Evolutionary conservation across 495 filamentous ascomycete genomes (phyloP).

Genomic region (Penicillium robsamsonii): DNA sequence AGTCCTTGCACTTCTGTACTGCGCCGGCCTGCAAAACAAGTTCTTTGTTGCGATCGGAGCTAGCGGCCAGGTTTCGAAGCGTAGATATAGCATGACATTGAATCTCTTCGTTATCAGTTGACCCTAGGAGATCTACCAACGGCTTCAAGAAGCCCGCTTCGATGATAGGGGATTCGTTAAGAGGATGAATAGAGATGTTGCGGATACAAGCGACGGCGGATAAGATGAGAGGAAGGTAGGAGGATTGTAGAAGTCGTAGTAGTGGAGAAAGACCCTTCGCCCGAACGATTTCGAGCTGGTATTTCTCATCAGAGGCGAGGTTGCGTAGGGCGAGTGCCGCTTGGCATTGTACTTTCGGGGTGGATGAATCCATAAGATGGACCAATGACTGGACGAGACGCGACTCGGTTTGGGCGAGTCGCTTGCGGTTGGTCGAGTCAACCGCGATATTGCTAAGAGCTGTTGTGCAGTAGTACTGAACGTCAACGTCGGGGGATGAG

Average conservation of each 20-base stretch:
- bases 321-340: slow-evolving; percentile 92
- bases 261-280: slow-evolving; percentile 80
- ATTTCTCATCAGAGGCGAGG: slow-evolving; percentile 96
- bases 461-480: slow-evolving; percentile 99
- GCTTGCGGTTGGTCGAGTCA: slow-evolving; percentile 84
- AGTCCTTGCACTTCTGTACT: slow-evolving; percentile 96
- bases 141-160: slow-evolving; percentile 95
- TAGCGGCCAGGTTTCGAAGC: slow-evolving; percentile 90
- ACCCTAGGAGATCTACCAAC: slow-evolving; percentile 87
- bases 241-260: slow-evolving; percentile 85
- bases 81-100: slow-evolving; percentile 99
- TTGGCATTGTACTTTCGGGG: slow-evolving; percentile 97
- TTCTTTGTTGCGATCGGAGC: slow-evolving; percentile 95
- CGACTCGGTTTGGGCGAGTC: slow-evolving; percentile 82
- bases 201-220: slow-evolving; percentile 97
- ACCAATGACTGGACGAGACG: slow-evolving; percentile 90
- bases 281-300: slow-evolving; percentile 94
- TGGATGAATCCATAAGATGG: slow-evolving; percentile 93
- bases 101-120: slow-evolving; percentile 97
- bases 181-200: slow-evolving; percentile 98
- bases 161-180: slow-evolving; percentile 99
- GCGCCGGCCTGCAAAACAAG: slow-evolving; percentile 93
- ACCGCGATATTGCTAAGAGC: slow-evolving; percentile 98
- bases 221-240: slow-evolving; percentile 91
- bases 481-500: slow-evolving; percentile 88